phyloP scores from a whole-genome alignment of 73 alveolate species.

The Blepharisma japonicum region DNA sequence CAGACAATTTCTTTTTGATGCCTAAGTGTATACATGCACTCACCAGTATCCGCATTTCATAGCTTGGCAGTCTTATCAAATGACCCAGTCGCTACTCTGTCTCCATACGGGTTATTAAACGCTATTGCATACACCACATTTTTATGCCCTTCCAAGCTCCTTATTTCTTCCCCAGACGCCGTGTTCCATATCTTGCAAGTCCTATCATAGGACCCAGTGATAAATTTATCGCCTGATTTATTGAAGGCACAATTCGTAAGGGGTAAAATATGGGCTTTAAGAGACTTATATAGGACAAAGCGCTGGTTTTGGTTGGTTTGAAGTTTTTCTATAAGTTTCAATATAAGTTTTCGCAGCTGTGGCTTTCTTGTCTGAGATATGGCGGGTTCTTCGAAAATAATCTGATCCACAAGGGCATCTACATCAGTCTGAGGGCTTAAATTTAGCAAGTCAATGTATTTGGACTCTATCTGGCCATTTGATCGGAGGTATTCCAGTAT shows the following conservation, averaged over 20 bases:
- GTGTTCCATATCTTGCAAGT: constrained; percentile 99
- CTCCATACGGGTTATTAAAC: constrained; percentile 99
- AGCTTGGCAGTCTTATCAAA: constrained; percentile 73
- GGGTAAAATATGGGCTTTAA: constrained; percentile 98
- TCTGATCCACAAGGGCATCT: constrained; percentile 78
- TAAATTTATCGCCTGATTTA: constrained; percentile 58
- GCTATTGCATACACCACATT: constrained; percentile 99
- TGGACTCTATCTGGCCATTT: constrained; percentile 89
- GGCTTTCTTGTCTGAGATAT: constrained; percentile 70
- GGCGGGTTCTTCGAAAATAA: constrained; percentile 87
- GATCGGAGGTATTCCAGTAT: constrained; percentile 85
- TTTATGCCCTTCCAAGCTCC: constrained; percentile 96
- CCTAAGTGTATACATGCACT: constrained; percentile 87
- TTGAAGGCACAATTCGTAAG: constrained; percentile 99
- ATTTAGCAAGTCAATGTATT: constrained; percentile 89
- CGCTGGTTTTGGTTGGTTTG: constrained; percentile 44
- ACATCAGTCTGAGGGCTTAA: constrained; percentile 94
- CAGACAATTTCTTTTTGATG: constrained; percentile 99
- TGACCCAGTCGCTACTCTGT: constrained; percentile 41
- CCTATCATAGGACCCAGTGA: constrained; percentile 97
- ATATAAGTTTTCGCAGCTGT: constrained; percentile 25
- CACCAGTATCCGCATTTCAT: constrained; percentile 99
- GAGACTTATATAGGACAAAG: constrained; percentile 86
- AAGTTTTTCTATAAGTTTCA: constrained; percentile 29
- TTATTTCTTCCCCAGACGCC: constrained; percentile 61